Base-by-base conservation (phyloP, 306 rosid genomes). In the Oxytropis ochrocephala region DNA sequence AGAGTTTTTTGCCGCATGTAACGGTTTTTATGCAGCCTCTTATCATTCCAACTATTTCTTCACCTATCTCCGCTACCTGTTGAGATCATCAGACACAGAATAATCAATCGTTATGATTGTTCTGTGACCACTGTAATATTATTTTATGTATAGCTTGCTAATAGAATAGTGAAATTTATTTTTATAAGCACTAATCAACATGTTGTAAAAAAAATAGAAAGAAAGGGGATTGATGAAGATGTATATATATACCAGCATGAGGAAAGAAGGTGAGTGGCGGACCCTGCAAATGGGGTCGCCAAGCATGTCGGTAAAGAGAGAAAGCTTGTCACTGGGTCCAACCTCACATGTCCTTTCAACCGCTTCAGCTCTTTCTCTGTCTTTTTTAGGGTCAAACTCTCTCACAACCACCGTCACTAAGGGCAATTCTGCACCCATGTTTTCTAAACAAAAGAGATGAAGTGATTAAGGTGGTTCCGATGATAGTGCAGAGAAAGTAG, bases 231-330 rank as follows among this genome's bases (percentile, higher is more conserved):
- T 21, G 27, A 21, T 1, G 27, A 21, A 24, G 29, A 42, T 11
- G 48, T 3, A n/a, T 12, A n/a, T 44, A 3, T 11, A 39, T 86
- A 93, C 98, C 92, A 94, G 92, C 99, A 94, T 91, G 76, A 74
- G 89, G 53, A 78, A 94, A 44, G 96, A 86, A 43, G 99, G 99
- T 6, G 99, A 91, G 82, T 94, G 79, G 54, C 99, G 99, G 82
- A 94, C 96, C 79, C 99, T 76, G 88, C 95, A 94, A 75, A 94
- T 88, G 7, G 99, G 99, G 80, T 94, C 99, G 43, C 99, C 92
- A 14, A 82, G 79, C 72, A 88, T 84, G 87, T 94, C 95, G 21
- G 97, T 94, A 75, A 87, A 91, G 56, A 94, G 83, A 17, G 89
- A 84, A 56, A 85, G 78, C 63, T 89, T 85, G 50, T 90, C 94